Percentiles rank a stretch among this genome's conserved stretches.
Evolutionary conservation across 2,329 filamentous ascomycete genomes (phyloP).

Genomic region (Colletotrichum tropicale): DNA sequence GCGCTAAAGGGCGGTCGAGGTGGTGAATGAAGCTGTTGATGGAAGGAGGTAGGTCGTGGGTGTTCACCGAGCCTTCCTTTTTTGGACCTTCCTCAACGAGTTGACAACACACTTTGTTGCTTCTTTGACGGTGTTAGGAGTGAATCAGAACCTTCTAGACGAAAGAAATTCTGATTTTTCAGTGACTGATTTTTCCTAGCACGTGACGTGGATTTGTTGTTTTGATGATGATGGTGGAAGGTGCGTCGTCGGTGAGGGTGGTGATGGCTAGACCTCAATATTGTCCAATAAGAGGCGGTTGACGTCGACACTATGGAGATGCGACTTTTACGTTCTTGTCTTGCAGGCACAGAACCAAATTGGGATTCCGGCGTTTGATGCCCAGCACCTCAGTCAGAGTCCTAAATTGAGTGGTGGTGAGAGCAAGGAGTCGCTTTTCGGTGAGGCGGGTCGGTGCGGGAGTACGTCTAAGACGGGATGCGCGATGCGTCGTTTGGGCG

Average conservation of each 20-base stretch:
- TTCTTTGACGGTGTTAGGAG: not conserved
- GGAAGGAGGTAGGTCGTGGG: slow-evolving; percentile 1
- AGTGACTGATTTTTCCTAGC: not conserved
- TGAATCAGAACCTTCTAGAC: not conserved
- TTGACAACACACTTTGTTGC: not conserved
- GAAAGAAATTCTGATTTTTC: not conserved
- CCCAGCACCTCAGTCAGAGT: not conserved
- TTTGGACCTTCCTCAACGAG: not conserved
- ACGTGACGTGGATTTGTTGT: not conserved
- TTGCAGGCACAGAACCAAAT: not conserved
- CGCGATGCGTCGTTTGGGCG: not conserved
- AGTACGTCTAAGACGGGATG: not conserved
- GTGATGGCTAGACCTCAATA: not conserved
- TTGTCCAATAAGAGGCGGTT: not conserved
- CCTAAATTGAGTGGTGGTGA: not conserved
- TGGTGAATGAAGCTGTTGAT: slow-evolving; percentile 8
- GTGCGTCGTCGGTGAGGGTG: not conserved
- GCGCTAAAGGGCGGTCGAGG: not conserved
- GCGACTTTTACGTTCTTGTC: not conserved
- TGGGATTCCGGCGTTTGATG: not conserved
- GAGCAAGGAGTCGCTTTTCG: not conserved
- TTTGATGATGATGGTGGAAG: not conserved
- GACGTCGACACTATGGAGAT: not conserved
- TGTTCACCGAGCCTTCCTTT: not conserved
- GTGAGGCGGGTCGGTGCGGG: not conserved